Conservation (phyloP, 768 basidiomycete genomes). For the Leccinum truebloodii region DNA sequence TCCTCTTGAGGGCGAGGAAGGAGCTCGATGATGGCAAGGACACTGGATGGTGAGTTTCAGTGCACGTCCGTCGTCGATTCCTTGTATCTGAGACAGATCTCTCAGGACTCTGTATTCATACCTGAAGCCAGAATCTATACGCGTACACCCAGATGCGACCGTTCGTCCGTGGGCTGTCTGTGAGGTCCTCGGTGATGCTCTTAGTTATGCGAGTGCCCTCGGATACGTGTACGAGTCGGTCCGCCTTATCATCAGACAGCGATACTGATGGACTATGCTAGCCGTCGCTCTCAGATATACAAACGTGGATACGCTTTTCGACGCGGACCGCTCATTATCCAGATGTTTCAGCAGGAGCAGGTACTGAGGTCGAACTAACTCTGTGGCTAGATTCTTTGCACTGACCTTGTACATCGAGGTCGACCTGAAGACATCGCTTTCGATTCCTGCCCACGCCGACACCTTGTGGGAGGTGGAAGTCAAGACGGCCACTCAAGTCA, state of each 20-base stretch:
- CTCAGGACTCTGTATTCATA: conserved; percentile 76
- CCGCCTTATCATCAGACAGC: not conserved
- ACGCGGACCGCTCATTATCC: conserved; percentile 66
- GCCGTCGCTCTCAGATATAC: conserved; percentile 74
- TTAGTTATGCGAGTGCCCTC: conserved; percentile 77
- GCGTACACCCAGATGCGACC: conserved; percentile 83
- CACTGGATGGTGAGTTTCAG: conserved; percentile 57
- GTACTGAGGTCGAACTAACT: conserved; percentile 36
- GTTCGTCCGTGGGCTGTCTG: conserved; percentile 84
- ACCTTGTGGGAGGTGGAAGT: conserved; percentile 90
- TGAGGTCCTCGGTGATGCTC: conserved; percentile 75
- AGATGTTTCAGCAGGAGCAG: conserved; percentile 87
- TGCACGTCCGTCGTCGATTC: not conserved
- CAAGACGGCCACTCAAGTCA: conserved; percentile 76
- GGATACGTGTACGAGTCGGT: conserved; percentile 62
- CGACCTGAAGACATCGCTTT: conserved; percentile 72
- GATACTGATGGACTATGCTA: conserved; percentile 23
- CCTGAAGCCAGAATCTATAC: conserved; percentile 80
- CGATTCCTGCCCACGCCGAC: conserved; percentile 75
- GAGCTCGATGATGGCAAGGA: conserved; percentile 59
- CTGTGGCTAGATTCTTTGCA: not conserved
- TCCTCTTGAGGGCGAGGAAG: conserved; percentile 71
- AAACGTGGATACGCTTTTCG: conserved; percentile 81
- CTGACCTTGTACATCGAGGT: conserved; percentile 44
- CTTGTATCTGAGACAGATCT: not conserved